Evolutionary conservation across 1,284 basidiomycete species (phyloP), one percentile per base, ranked within the genome.

Genomic region (Fomitopsis schrenkii): DNA sequence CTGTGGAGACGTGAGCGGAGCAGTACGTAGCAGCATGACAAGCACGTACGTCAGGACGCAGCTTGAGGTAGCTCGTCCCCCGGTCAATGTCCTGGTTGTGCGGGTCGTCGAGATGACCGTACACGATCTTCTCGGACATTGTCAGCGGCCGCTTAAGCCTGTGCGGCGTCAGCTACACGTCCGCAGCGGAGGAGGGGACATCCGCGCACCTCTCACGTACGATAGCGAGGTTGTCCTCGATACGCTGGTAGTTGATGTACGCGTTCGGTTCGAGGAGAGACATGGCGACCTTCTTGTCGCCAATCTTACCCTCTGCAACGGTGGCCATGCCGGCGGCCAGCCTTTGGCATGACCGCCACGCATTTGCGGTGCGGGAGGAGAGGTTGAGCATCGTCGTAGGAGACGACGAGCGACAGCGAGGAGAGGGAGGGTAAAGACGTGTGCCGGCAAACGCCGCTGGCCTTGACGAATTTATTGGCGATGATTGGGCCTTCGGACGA

Each of bases 81-180:
- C 96, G 85, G 65, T 79, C 79, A 71, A 98, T 94, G 70, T 97
- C 94, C 77, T 96, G 93, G 71, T 89, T 84, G 71, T 91, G 87
- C 58, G 96, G 89, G 77, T 98, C 91, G 77, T 97, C 95, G 70
- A 99, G 85, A 81, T 99, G 97, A 66, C 97, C 95, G 77, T 99
- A 99, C 52, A 99, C 83, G 72, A 98, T 93, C 88, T 99, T 99
- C 81, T 99, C 97, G 59, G 97, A 96, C 67, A 98, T 81, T 26
- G 97, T 98, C 76, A 99, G 80, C 50, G 97, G 96, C 50, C 95
- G 93, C 73, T 93, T 87, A 69, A 98, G 83, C 74, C 95, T 97
- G 69, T 1, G 8, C 35, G 35, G 38, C 46, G 58, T 42, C 41
- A 63, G 58, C 59, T 54, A 61, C 59, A 66, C 48, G 44, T 46